A percentile compares a stretch with the other conserved stretches of the same genome.
phyloP scores from a whole-genome alignment of 352 stramenopile species.

The Phytopythium delawarense region DNA sequence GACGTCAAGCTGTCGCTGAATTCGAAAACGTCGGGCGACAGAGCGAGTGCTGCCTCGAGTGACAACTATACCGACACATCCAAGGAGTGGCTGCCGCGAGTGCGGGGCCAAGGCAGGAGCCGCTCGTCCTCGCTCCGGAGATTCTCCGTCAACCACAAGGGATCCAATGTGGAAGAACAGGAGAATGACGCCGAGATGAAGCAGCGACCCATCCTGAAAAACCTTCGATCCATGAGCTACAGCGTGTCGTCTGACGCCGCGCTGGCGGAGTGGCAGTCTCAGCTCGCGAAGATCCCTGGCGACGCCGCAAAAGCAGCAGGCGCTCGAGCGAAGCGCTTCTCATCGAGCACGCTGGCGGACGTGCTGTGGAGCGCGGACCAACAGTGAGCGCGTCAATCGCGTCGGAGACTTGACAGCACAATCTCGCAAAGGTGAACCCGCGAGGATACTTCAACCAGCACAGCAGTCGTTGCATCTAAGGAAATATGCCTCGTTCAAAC shows the following conservation, averaged over 20 bases:
- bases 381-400: background rate
- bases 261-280: background rate
- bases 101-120: background rate
- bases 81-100: background rate
- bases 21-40: background rate
- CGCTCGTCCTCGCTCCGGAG: background rate
- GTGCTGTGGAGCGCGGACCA: conserved; percentile 9
- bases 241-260: background rate
- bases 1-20: conserved; percentile 3
- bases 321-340: background rate
- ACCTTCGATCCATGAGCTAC: conserved; percentile 1
- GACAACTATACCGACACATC: background rate
- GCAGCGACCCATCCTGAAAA: background rate
- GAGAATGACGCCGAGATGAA: background rate
- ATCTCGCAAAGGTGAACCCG: too few relatives aligned
- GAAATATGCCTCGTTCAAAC: background rate
- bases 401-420: too few relatives aligned
- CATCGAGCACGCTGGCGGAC: conserved; percentile 9
- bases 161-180: background rate
- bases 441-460: too few relatives aligned
- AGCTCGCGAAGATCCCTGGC: background rate
- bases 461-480: too few relatives aligned
- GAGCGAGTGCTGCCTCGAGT: background rate
- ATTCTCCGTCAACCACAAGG: background rate
- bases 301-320: background rate